Evolutionary conservation across 208 protist genomes (phyloP), one percentile per base, ranked within the genome.

Genomic region (Naegleria gruberi): DNA sequence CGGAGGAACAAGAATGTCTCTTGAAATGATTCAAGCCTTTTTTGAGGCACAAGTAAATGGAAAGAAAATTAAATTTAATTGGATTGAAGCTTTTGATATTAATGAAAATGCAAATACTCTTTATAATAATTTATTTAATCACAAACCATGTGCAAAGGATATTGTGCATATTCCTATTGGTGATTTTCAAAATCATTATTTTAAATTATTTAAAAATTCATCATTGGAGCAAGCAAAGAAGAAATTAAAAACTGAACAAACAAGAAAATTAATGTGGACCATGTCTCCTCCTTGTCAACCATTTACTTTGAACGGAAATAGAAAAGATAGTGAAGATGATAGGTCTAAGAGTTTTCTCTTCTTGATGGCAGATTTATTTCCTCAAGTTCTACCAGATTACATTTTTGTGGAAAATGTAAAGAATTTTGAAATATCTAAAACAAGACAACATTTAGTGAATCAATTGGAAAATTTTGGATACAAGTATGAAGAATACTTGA

Each of bases 261-360:
- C 2, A 19, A 45, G 26, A 82, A 82, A 82, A 84, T n/a, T 84
- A 0, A 19, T 46, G 81, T 91, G 90, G 90, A 89, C 87, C 4
- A 90, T 91, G 85, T 89, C 65, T 6, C 90, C 90, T 26, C 90
- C 90, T 84, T 91, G 90, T 65, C 90, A 91, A 82, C 90, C 90
- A 34, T 91, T 57, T 82, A 90, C 89, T 26, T 23, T 37, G 0
- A 46, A 43, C 26, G 89, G 57, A 40, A 86, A 88, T 46, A 43
- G 41, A 84, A 81, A 82, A 57, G 89, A 90, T n/a, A 19, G 5
- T 47, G 34, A 57, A 37, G 89, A 90, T 34, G 37, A 46, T 40
- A 81, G 89, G 34, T 26, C 57, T 19, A 57, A n/a, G 41, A 84
- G 74, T 84, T 84, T 90, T 43, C 26, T 83, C 0, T 83, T 44